Evolutionary conservation across 148 eudicot genomes (phyloP).

Genomic region (Arbutus unedo): DNA sequence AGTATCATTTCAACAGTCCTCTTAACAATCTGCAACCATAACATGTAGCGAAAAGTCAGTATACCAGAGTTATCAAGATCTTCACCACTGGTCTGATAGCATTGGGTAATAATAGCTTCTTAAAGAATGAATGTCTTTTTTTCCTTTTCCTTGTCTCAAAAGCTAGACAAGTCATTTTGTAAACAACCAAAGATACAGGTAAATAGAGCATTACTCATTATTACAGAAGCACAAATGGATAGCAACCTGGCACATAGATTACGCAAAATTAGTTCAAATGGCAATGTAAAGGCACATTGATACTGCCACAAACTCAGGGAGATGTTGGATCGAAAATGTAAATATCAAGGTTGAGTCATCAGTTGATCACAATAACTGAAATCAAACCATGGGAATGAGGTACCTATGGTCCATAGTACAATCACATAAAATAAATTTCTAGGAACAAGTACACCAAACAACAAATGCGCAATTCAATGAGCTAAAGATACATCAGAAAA

Average conservation of each 20-base stretch:
- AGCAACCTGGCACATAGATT: background rate
- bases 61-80: background rate
- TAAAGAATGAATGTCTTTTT: background rate
- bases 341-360: background rate
- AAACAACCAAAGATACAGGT: no score
- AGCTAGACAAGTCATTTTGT: no score
- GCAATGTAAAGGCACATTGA: background rate
- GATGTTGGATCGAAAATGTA: background rate
- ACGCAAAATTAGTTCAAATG: background rate
- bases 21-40: slow-evolving; percentile 55
- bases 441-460: background rate
- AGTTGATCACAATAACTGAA: background rate
- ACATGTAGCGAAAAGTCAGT: background rate
- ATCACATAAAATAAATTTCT: background rate
- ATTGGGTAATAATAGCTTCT: background rate
- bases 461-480: background rate
- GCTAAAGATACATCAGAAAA: background rate
- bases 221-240: background rate
- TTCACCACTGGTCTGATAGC: background rate
- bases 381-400: background rate
- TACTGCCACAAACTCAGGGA: background rate
- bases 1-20: slow-evolving; percentile 45
- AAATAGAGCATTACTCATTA: no score
- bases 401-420: background rate
- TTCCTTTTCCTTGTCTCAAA: no score